Conservation (phyloP, 352 stramenopile species). For the Phytopythium montanum region DNA sequence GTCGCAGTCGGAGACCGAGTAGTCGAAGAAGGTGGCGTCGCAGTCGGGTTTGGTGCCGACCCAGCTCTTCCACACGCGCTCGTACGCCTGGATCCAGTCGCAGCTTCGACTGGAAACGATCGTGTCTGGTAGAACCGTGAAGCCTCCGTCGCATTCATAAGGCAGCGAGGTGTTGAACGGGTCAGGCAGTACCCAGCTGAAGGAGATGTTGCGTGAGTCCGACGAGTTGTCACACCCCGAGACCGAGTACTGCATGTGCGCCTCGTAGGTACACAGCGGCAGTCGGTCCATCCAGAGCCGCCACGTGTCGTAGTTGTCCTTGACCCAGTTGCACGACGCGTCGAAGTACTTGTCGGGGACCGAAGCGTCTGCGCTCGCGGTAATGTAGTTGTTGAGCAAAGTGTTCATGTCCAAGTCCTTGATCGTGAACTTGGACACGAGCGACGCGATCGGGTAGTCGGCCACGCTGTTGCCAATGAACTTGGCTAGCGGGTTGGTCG, state of each 20-base stretch:
- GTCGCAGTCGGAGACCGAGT: constrained; percentile 24
- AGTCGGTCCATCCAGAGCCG: constrained; percentile 23
- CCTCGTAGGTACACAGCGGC: constrained; percentile 24
- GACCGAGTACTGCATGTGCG: constrained; percentile 16
- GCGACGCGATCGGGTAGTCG: constrained; percentile 9
- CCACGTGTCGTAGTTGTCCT: constrained; percentile 28
- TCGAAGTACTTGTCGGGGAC: constrained; percentile 18
- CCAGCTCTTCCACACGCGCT: constrained; percentile 21
- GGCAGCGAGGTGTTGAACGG: constrained; percentile 18
- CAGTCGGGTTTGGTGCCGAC: constrained; percentile 16
- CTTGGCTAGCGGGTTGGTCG: constrained; percentile 19
- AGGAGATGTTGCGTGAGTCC: constrained; percentile 14
- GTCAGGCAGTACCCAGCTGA: constrained; percentile 23
- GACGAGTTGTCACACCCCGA: constrained; percentile 17
- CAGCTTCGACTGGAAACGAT: constrained; percentile 28
- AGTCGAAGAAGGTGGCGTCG: constrained; percentile 29
- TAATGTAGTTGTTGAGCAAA: constrained; percentile 13
- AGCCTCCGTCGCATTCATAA: constrained; percentile 27
- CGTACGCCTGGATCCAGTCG: constrained; percentile 24
- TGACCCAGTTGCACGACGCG: constrained; percentile 30
- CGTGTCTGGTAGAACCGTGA: constrained; percentile 11
- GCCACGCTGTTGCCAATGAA: constrained; percentile 18
- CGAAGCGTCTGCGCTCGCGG: not conserved
- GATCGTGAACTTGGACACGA: constrained; percentile 26
- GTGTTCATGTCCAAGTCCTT: constrained; percentile 28